Conservation (phyloP, 495 filamentous ascomycete species). For the Trichocladium antarcticum region DNA sequence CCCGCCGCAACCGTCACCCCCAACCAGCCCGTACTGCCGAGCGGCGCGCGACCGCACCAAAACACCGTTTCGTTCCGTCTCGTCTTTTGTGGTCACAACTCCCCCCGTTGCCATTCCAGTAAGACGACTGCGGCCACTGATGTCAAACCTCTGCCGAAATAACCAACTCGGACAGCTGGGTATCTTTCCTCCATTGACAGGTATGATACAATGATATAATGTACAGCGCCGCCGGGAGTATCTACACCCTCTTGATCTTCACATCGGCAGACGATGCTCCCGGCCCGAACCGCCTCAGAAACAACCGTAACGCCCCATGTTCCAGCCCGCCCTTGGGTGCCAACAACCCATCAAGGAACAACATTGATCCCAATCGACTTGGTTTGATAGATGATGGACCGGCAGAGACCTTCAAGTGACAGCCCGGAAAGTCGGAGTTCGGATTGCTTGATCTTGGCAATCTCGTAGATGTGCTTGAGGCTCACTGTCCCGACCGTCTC, state of each 20-base stretch:
- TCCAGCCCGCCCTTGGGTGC: not conserved
- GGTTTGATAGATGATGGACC: slow-evolving; percentile 75
- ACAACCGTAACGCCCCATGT: slow-evolving; percentile 22
- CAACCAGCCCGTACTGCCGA: not conserved
- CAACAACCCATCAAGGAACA: slow-evolving; percentile 43
- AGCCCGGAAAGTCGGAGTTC: slow-evolving; percentile 75
- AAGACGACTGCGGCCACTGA: too few relatives aligned
- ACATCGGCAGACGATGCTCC: not conserved
- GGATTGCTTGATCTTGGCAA: slow-evolving; percentile 87
- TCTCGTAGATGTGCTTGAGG: slow-evolving; percentile 96
- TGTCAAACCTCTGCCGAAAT: not conserved
- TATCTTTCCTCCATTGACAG: not conserved
- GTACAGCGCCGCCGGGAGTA: not conserved
- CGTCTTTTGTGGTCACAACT: too few relatives aligned
- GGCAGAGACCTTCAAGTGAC: slow-evolving; percentile 68
- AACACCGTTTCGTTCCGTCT: too few relatives aligned
- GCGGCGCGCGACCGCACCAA: too few relatives aligned
- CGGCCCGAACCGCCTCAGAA: slow-evolving; percentile 9
- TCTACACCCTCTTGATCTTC: not conserved
- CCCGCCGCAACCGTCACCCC: not conserved
- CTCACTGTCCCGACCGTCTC: slow-evolving; percentile 71
- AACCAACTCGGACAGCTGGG: not conserved
- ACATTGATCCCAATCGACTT: slow-evolving; percentile 81
- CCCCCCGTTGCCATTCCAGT: too few relatives aligned
- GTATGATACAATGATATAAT: slow-evolving; percentile 3